Evolutionary conservation across 441 rosid species (phyloP), one percentile per base, ranked within the genome.

Genomic region (Pelargonium fulgidum): DNA sequence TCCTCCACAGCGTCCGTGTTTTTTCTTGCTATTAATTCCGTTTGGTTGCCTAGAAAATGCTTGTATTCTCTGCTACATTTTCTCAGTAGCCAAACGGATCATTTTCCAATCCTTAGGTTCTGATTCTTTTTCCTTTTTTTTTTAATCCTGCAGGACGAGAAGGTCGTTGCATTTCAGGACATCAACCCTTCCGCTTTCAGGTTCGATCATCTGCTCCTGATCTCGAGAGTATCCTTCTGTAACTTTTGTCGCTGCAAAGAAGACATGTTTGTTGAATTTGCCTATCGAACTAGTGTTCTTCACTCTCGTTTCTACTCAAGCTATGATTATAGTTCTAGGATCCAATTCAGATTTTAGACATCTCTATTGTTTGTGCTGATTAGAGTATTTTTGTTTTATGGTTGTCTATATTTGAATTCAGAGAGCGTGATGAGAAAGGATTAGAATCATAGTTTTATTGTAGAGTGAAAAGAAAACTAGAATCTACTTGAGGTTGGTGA

Each of bases 171-270:
- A 24, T 91, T 93, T 81, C 89, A 81, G 71, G 99, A 91, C 68
- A 84, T 91, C 79, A 89, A 80, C 19, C 97, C 97, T n/a, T 73
- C 97, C 7, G 93, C 99, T 3, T 85, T 76, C 82, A 88, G 97
- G 97, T 93, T 80, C 47, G 16, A 44, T 36, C 45, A 1, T 29
- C 54, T 36, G 14, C 22, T 24, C 22, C 52, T 17, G 65, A 56
- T 54, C 63, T 58, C 13, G 26, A 58, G 13, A 58, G 26, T 5
- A 56, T 58, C 20, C 22, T 16, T 14, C 62, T 16, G 19, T 16
- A 54, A 4, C 17, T 50, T n/a, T 47, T 10, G 54, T 13, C 16
- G 3, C 7, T 16, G 4, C 56, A 50, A 12, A 12, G 6, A 14
- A 52, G 59, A 52, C 17, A n/a, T 52, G 59, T 4, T 58, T 58